Base-by-base conservation (phyloP, 106 monocot species). In the Allium sativum region DNA sequence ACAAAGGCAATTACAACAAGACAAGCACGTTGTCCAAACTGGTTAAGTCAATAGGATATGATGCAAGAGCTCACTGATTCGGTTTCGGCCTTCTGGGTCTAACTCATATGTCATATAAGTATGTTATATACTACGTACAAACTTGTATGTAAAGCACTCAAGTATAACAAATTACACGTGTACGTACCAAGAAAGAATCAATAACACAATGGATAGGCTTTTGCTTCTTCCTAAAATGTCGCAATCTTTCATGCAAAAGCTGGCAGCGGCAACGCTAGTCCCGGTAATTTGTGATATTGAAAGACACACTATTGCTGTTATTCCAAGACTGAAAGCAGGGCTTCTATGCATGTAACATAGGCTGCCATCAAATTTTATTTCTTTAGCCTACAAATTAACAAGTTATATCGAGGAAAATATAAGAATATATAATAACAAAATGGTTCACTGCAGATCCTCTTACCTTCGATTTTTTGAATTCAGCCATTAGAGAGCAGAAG, bases 341-440 rank as follows among this genome's bases (percentile, higher is more conserved):
- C 78, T 84, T 40, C 59, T 74, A 3, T 78, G 90, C 20, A 95
- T 55, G 8, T 83, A 81, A 71, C 94, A 95, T 21, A 84, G 72
- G 55, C 65, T 95, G 10, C 90, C 90, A 21, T 95, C 90, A 52
- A 90, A 1, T 22, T 71, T 81, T 72, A 90, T 56, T 47, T 90
- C 90, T 40, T 74, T 70, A 1, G 8, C 20, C 12, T 61, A 61
- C 61, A 61, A 18, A 61, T 3, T 15, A 12, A 61, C 31, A 2
- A 2, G 1, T 31, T 31, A 31, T 31, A 31, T 17, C 3, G 17
- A 55, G 55, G 14, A 55, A 17, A 55, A 13, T 18, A 55, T 17
- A 55, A 16, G 43, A 31, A 31, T 31, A 31, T 31, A 31, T 31
- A 31, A 31, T 31, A 31, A 31, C 31, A 31, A 31, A 31, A 31